These are phyloP conservation scores for Jasminum sambac DNA, from an alignment of 257 asterid genomes.

Conservation along the genomic window DNA sequence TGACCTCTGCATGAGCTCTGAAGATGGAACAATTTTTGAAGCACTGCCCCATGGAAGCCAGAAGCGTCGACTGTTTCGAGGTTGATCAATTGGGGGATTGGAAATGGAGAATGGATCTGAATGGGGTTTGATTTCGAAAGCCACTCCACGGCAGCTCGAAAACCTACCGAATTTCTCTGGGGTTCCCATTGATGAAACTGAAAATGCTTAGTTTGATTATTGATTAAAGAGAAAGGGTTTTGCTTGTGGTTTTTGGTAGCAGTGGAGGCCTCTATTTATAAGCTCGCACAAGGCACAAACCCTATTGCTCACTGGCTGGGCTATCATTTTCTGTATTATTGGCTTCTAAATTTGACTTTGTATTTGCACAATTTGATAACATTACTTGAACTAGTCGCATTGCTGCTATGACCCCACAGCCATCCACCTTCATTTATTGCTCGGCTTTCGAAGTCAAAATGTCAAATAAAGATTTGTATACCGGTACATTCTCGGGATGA, in stretches of 20 bases:
- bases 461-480: too few species aligned
- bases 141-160: slow-evolving; percentile 74
- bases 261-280: slow-evolving; percentile 21
- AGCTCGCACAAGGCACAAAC: not conserved
- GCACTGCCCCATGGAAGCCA: slow-evolving; percentile 53
- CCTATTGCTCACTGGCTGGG: not conserved
- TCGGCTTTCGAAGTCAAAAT: too few species aligned
- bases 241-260: slow-evolving; percentile 2
- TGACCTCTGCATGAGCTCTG: slow-evolving; percentile 43
- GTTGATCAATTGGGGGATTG: slow-evolving; percentile 7
- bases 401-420: not conserved
- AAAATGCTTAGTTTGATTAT: not conserved
- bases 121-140: slow-evolving; percentile 73
- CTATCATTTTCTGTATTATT: not conserved
- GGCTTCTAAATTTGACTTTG: not conserved
- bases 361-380: not conserved
- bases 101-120: slow-evolving; percentile 45
- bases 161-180: slow-evolving; percentile 38
- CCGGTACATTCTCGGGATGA: too few species aligned
- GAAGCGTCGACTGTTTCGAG: slow-evolving; percentile 23
- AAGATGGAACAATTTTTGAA: slow-evolving; percentile 38
- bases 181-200: slow-evolving; percentile 31
- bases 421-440: not conserved
- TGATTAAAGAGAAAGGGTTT: not conserved
- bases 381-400: not conserved